Percentiles rank a stretch among this genome's conserved stretches.
Evolutionary conservation across 2,329 filamentous ascomycete species (phyloP).

Genomic region (Exophiala viscosa): DNA sequence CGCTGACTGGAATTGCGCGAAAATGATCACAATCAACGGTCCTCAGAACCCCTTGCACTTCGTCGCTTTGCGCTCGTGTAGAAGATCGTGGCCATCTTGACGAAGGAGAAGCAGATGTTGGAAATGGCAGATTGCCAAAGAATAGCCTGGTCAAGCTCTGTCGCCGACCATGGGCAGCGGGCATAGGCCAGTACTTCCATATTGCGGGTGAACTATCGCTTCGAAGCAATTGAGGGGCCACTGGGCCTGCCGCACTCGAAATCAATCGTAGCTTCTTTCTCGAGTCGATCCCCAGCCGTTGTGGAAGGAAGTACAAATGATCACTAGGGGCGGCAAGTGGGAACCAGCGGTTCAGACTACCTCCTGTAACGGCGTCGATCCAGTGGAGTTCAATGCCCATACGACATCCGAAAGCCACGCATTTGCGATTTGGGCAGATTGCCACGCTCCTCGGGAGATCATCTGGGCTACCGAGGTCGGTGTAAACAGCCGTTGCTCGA

Average conservation of each 20-base stretch:
- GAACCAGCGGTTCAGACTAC: constrained; percentile 38
- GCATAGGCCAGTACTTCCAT: constrained; percentile 15
- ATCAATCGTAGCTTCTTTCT: constrained; percentile 59
- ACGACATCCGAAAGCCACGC: constrained; percentile 63
- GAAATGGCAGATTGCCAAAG: constrained; percentile 27
- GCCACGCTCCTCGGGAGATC: constrained; percentile 63
- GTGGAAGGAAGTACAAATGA: constrained; percentile 56
- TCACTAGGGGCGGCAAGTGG: constrained; percentile 42
- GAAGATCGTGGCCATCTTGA: background rate
- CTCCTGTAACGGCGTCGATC: constrained; percentile 46
- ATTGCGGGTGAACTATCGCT: constrained; percentile 27
- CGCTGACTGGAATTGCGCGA: constrained; percentile 60
- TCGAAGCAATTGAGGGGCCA: constrained; percentile 23
- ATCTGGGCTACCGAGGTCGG: constrained; percentile 56
- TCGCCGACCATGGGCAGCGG: constrained; percentile 14
- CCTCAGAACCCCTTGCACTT: constrained; percentile 35
- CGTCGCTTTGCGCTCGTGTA: constrained; percentile 3
- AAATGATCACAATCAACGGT: constrained; percentile 57
- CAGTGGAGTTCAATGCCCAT: constrained; percentile 63
- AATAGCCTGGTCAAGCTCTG: constrained; percentile 28
- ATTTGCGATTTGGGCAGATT: constrained; percentile 61
- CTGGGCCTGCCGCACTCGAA: constrained; percentile 49
- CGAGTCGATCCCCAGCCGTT: constrained; percentile 50
- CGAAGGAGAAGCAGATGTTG: constrained; percentile 8
- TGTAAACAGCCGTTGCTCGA: constrained; percentile 34